Conservation (phyloP, 148 eudicot species). For the Vaccinium macrocarpon region DNA sequence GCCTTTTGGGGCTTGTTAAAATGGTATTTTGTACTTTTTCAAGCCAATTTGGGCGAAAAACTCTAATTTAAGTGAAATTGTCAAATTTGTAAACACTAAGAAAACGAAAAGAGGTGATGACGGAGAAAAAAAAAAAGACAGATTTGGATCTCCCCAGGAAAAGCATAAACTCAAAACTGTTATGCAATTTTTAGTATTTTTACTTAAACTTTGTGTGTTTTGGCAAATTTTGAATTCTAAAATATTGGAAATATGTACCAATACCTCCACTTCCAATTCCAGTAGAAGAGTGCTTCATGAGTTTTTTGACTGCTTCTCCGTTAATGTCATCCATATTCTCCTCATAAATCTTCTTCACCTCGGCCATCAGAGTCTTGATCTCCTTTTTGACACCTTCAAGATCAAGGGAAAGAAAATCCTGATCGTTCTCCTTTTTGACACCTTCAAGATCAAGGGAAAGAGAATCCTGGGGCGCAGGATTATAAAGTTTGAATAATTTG, state of each 20-base stretch:
- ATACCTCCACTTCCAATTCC: neutral
- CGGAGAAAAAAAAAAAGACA: too few species aligned
- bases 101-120: too few species aligned
- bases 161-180: too few species aligned
- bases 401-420: neutral
- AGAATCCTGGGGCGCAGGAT: neutral
- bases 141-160: too few species aligned
- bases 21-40: too few species aligned
- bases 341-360: neutral
- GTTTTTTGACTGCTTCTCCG: neutral
- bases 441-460: neutral
- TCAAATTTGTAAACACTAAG: too few species aligned
- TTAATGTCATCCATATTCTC: neutral
- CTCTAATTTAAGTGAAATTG: too few species aligned
- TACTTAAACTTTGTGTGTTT: too few species aligned
- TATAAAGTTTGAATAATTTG: neutral
- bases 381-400: neutral
- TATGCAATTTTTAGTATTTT: too few species aligned
- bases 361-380: neutral
- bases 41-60: too few species aligned
- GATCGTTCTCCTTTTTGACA: neutral
- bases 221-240: neutral
- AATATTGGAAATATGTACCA: neutral
- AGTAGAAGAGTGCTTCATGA: neutral
- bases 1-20: too few species aligned